Percentiles rank a stretch among this genome's conserved stretches.
These are phyloP conservation scores for Begonia fuchsioides DNA, from an alignment of 306 rosid genomes.

Conservation along the genomic window DNA sequence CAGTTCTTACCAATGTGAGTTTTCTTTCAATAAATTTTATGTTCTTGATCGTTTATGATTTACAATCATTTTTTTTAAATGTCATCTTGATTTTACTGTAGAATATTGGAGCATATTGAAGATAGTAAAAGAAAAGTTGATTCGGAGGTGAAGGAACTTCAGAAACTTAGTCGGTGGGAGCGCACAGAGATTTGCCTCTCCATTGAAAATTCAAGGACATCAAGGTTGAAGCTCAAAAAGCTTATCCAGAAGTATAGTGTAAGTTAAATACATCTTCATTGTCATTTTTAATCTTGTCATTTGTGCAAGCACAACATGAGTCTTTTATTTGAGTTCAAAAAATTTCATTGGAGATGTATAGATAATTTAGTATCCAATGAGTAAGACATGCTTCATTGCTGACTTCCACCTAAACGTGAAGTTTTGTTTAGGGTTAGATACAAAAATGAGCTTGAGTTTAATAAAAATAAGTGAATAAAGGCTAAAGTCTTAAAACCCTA, in stretches of 20 bases:
- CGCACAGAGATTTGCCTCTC: constrained; percentile 36
- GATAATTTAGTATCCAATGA: no score
- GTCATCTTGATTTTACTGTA: constrained; percentile 14
- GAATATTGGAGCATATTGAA: constrained; percentile 49
- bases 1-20: constrained; percentile 85
- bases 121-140: constrained; percentile 33
- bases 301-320: no score
- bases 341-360: no score
- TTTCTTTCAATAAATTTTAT: constrained; percentile 1
- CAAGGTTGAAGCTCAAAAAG: constrained; percentile 64
- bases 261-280: constrained; percentile 16
- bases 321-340: no score
- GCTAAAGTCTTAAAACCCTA: no score
- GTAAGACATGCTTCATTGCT: no score
- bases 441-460: no score
- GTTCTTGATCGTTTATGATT: constrained; percentile 1
- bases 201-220: constrained; percentile 40
- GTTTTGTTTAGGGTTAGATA: no score
- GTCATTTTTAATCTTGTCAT: no score
- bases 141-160: constrained; percentile 41
- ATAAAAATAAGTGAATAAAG: no score
- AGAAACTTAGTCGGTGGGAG: constrained; percentile 66
- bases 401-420: no score
- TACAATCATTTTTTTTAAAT: not conserved
- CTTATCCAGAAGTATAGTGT: constrained; percentile 70